Percentiles rank a stretch among this genome's conserved stretches.
Evolutionary conservation across 2,329 filamentous ascomycete species (phyloP).

Genomic region (Geosmithia putterillii): DNA sequence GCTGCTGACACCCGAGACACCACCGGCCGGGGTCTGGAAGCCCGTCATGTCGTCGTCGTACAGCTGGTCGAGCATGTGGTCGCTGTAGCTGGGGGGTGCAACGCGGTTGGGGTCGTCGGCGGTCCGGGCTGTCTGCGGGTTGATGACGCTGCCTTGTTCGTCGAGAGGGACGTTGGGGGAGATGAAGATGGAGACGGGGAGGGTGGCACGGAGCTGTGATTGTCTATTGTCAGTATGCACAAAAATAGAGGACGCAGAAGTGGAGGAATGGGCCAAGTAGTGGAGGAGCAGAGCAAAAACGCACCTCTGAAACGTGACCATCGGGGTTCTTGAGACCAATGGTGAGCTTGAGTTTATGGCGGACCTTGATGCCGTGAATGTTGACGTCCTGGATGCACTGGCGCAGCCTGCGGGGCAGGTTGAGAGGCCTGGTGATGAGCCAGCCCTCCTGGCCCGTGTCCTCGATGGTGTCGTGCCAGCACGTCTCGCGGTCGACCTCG

Average conservation of each 20-base stretch:
- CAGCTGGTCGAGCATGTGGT: slow-evolving; percentile 79
- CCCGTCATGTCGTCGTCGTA: slow-evolving; percentile 77
- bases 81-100: slow-evolving; percentile 85
- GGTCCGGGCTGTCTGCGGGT: slow-evolving; percentile 14
- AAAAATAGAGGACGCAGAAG: neutral
- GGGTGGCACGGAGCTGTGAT: slow-evolving; percentile 60
- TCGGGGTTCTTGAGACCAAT: slow-evolving; percentile 91
- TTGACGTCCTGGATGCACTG: slow-evolving; percentile 85
- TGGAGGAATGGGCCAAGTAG: neutral
- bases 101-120: slow-evolving; percentile 43
- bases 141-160: slow-evolving; percentile 69
- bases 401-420: slow-evolving; percentile 70
- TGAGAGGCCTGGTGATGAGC: slow-evolving; percentile 46
- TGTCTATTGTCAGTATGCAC: slow-evolving; percentile 14
- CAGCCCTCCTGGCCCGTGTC: slow-evolving; percentile 57
- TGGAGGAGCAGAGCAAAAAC: slow-evolving; percentile 7
- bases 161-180: slow-evolving; percentile 86
- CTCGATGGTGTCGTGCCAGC: slow-evolving; percentile 58
- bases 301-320: slow-evolving; percentile 80
- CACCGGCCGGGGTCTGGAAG: slow-evolving; percentile 60
- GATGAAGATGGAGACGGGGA: slow-evolving; percentile 88
- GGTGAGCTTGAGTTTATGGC: slow-evolving; percentile 85
- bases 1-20: slow-evolving; percentile 64
- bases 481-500: slow-evolving; percentile 40
- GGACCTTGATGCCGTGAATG: slow-evolving; percentile 77